A percentile compares a stretch with the other conserved stretches of the same genome.
phyloP scores from a whole-genome alignment of 164 flowering plant species.

The Liriodendron chinense region DNA sequence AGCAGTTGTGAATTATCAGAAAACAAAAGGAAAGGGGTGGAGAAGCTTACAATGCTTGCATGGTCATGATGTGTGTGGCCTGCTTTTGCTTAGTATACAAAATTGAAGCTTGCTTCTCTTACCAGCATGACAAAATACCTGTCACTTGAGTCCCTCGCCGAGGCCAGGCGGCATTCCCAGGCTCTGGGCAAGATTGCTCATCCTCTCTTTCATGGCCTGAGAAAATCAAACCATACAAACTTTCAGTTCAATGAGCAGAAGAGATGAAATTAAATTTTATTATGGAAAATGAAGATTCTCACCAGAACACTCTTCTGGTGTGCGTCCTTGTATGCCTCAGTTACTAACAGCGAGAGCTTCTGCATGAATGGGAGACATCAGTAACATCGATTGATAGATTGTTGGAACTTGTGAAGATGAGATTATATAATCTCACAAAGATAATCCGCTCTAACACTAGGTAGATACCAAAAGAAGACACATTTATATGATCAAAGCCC shows the following conservation, averaged over 20 bases:
- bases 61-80: not conserved
- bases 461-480: not conserved
- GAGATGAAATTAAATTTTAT: not conserved
- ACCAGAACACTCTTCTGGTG: conserved; percentile 97
- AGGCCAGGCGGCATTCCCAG: conserved; percentile 89
- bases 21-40: not conserved
- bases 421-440: too few relatives aligned
- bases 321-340: conserved; percentile 93
- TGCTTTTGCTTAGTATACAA: conserved; percentile 28
- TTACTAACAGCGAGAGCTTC: conserved; percentile 77
- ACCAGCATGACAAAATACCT: not conserved
- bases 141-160: conserved; percentile 57
- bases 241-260: not conserved
- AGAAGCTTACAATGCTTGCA: not conserved
- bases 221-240: not conserved
- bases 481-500: not conserved
- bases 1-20: not conserved
- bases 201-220: conserved; percentile 96
- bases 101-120: conserved; percentile 28
- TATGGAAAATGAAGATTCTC: conserved; percentile 5
- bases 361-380: conserved; percentile 19
- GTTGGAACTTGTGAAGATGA: too few relatives aligned
- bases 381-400: too few relatives aligned
- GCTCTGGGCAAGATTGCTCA: conserved; percentile 92
- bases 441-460: not conserved